Conservation (phyloP, 768 basidiomycete species). For the Calocera cornea region DNA sequence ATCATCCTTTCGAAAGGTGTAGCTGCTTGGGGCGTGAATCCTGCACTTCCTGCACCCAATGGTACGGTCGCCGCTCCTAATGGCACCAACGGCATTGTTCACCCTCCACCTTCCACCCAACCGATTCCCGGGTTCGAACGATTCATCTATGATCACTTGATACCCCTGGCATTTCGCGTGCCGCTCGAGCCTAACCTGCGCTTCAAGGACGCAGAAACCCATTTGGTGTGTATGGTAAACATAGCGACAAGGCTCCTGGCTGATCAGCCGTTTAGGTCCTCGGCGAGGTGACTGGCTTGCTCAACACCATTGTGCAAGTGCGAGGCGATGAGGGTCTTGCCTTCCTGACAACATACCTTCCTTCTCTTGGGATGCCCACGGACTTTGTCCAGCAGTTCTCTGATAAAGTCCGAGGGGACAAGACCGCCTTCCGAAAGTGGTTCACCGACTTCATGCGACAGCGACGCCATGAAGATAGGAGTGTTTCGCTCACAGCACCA, state of each 20-base stretch:
- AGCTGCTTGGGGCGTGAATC: slow-evolving; percentile 27
- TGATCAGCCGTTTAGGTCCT: slow-evolving; percentile 44
- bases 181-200: slow-evolving; percentile 70
- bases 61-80: slow-evolving; percentile 28
- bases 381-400: slow-evolving; percentile 66
- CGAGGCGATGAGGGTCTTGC: slow-evolving; percentile 72
- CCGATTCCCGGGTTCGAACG: slow-evolving; percentile 77
- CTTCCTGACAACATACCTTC: slow-evolving; percentile 70
- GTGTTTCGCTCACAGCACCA: background rate
- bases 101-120: slow-evolving; percentile 23
- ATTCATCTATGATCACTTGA: slow-evolving; percentile 75
- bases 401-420: slow-evolving; percentile 59
- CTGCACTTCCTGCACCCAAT: slow-evolving; percentile 39
- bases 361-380: slow-evolving; percentile 75
- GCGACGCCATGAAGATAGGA: background rate
- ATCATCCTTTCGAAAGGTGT: slow-evolving; percentile 44
- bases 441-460: slow-evolving; percentile 59
- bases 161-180: slow-evolving; percentile 72
- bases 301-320: slow-evolving; percentile 63
- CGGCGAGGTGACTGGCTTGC: slow-evolving; percentile 73
- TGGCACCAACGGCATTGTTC: slow-evolving; percentile 22
- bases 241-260: background rate
- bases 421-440: slow-evolving; percentile 70
- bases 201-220: slow-evolving; percentile 73
- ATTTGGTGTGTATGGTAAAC: slow-evolving; percentile 43